Evolutionary conservation across 768 basidiomycete species (phyloP), one percentile per base, ranked within the genome.

Genomic region (Fomitopsis pulvina): DNA sequence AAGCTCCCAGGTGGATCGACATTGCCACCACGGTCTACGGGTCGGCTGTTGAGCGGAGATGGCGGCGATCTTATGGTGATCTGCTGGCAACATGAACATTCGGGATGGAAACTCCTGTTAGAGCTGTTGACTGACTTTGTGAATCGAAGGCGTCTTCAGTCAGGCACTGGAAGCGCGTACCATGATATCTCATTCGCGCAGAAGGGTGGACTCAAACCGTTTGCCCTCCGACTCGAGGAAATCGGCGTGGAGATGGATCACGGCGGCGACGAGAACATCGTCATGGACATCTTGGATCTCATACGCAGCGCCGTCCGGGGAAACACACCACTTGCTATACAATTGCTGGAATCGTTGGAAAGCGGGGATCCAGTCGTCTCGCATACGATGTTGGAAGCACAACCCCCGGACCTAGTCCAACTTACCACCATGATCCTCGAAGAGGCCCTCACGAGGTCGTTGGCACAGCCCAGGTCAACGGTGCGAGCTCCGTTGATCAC

Each of bases 31-130:
- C 77, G 79, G 20, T 81, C 87, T 1, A 65, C 71, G 1, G 92
- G 90, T 2, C 77, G 79, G 7, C 71, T 92, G 20, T 71, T 94
- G 28, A 90, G 81, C 54, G 75, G 77, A 9, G 87, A 90, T 46
- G 77, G 77, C 3, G 80, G 78, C 1, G 86, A 89, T 21, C 71
- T 79, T 16, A 67, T 85, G 20, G 83, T 87, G 4, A 76, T 94
- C 0, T 74, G 77, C 18, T 96, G 93, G 93, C 75, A 84, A 53
- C 83, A 87, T 55, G 72, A 81, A 40, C 83, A 92, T 60, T 89
- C 86, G 6, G 91, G 88, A 2, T 96, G 93, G 93, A 85, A 79
- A 55, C 63, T 95, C 12, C 66, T 95, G 5, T 64, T 92, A n/a
- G 92, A 92, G 57, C 69, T 94, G 8, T 70, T 95, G 46, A 79